Evolutionary conservation across 2,329 filamentous ascomycete species (phyloP).

Genomic region (Scedosporium boydii): DNA sequence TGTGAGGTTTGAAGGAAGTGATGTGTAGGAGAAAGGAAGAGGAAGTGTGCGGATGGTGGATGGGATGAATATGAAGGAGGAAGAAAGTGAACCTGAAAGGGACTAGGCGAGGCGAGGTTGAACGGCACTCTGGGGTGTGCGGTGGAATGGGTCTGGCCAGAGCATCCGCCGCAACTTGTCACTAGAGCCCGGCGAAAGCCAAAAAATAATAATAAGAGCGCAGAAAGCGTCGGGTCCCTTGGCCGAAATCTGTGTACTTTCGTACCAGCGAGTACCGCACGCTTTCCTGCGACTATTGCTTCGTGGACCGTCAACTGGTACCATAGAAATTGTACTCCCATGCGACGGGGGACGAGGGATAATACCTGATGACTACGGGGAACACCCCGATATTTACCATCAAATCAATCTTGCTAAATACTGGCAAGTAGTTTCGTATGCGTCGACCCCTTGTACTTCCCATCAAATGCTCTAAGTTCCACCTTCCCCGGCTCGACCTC

Average conservation of each 20-base stretch:
- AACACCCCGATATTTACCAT: not conserved
- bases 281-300: not conserved
- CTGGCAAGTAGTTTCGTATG: not conserved
- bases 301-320: no score
- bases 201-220: constrained; percentile 3
- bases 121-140: constrained; percentile 2
- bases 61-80: constrained; percentile 11
- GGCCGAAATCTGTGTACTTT: constrained; percentile 2
- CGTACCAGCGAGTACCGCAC: constrained; percentile 1
- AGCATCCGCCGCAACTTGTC: constrained; percentile 2
- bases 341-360: no score
- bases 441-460: not conserved
- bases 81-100: constrained; percentile 12
- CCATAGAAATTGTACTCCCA: no score
- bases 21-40: constrained; percentile 11
- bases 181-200: constrained; percentile 6
- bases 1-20: constrained; percentile 11
- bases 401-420: not conserved
- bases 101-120: constrained; percentile 10
- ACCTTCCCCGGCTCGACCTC: not conserved
- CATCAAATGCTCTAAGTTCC: not conserved
- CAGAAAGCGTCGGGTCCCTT: constrained; percentile 2
- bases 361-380: not conserved
- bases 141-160: not conserved
- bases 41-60: constrained; percentile 5